These are phyloP conservation scores for Mycosphaerella sp. DNA, from an alignment of 2,329 filamentous ascomycete genomes.

Conservation along the genomic window DNA sequence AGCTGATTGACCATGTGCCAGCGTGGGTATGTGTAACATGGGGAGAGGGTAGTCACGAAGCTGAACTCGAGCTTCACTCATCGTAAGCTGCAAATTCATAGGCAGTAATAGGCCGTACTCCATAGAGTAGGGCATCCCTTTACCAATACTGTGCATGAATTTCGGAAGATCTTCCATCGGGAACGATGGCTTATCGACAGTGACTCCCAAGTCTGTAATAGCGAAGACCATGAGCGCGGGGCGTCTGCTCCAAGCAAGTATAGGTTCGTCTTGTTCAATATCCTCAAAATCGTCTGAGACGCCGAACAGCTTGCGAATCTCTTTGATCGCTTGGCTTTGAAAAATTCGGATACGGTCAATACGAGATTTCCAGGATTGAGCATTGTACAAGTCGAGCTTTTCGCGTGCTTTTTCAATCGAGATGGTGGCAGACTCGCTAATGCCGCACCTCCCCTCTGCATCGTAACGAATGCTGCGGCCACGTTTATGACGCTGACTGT, in stretches of 20 bases:
- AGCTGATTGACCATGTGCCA: slow-evolving; percentile 72
- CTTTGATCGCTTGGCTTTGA: slow-evolving; percentile 67
- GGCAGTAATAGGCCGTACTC: slow-evolving; percentile 84
- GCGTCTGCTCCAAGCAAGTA: slow-evolving; percentile 77
- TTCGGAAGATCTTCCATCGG: slow-evolving; percentile 72
- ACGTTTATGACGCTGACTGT: slow-evolving; percentile 27
- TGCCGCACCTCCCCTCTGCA: slow-evolving; percentile 65
- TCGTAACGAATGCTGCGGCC: slow-evolving; percentile 59
- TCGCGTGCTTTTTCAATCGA: slow-evolving; percentile 69
- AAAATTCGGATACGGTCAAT: slow-evolving; percentile 71
- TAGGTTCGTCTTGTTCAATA: slow-evolving; percentile 72
- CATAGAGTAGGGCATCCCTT: slow-evolving; percentile 90
- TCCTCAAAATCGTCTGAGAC: slow-evolving; percentile 76
- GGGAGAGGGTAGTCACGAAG: slow-evolving; percentile 92
- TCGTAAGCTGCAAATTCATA: slow-evolving; percentile 80
- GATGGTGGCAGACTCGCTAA: slow-evolving; percentile 67
- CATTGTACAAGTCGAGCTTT: slow-evolving; percentile 71
- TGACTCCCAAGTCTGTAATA: slow-evolving; percentile 77
- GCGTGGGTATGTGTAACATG: slow-evolving; percentile 77
- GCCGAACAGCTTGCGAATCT: slow-evolving; percentile 74
- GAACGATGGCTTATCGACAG: slow-evolving; percentile 89
- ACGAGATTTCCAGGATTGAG: slow-evolving; percentile 84
- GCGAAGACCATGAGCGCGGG: slow-evolving; percentile 75
- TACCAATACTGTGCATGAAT: slow-evolving; percentile 85
- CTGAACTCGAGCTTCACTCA: slow-evolving; percentile 82